These are phyloP conservation scores for Crassisporium funariophilum DNA, from an alignment of 768 basidiomycete genomes.

Conservation along the genomic window DNA sequence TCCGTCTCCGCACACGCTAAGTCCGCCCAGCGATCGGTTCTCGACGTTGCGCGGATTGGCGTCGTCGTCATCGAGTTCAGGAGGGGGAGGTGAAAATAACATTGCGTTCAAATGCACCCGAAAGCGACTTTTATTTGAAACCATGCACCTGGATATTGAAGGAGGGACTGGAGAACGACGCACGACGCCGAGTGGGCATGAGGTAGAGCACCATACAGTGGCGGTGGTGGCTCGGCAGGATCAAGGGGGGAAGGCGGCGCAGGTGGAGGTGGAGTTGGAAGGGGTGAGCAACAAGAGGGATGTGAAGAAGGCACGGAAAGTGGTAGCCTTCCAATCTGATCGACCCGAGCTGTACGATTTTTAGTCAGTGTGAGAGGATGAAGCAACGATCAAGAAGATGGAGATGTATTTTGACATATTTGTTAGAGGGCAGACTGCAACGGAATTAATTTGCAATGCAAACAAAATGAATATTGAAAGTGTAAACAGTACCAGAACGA, in stretches of 20 bases:
- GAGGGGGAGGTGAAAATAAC: slow-evolving; percentile 97
- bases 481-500: too few species aligned
- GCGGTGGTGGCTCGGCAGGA: slow-evolving; percentile 29
- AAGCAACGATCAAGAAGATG: too few species aligned
- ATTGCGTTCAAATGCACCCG: slow-evolving; percentile 92
- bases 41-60: slow-evolving; percentile 83
- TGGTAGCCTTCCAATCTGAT: slow-evolving; percentile 60
- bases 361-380: too few species aligned
- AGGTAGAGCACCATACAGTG: slow-evolving; percentile 14
- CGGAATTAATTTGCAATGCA: too few species aligned
- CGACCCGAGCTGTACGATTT: slow-evolving; percentile 73
- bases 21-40: slow-evolving; percentile 79
- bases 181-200: slow-evolving; percentile 48
- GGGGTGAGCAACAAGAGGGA: slow-evolving; percentile 9
- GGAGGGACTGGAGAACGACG: slow-evolving; percentile 81
- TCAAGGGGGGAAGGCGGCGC: slow-evolving; percentile 30
- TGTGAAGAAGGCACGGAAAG: slow-evolving; percentile 14
- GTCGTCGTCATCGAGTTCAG: too few species aligned
- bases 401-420: too few species aligned
- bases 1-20: slow-evolving; percentile 72
- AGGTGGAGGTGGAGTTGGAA: slow-evolving; percentile 42
- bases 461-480: too few species aligned
- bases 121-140: slow-evolving; percentile 87
- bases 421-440: too few species aligned
- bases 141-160: slow-evolving; percentile 84